phyloP scores from a whole-genome alignment of 495 filamentous ascomycete species.

The Neurospora sp. region DNA sequence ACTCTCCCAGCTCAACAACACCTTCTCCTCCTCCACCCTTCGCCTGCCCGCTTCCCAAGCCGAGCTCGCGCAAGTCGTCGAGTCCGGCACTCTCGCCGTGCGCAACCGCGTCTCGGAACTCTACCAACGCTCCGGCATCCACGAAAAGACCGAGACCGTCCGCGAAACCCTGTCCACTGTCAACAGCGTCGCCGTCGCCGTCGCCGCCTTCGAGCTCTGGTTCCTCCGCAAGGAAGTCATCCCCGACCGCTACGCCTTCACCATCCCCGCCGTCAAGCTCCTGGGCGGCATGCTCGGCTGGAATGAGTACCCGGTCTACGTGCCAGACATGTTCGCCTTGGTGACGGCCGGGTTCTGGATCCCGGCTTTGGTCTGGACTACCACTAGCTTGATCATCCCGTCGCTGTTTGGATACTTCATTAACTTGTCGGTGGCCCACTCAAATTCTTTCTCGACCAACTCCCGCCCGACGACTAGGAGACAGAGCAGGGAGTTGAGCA shows the following conservation, averaged over 20 bases:
- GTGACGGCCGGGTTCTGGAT: constrained; percentile 74
- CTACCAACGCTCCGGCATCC: constrained; percentile 40
- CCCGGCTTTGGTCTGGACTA: constrained; percentile 65
- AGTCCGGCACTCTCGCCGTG: constrained; percentile 57
- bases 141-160: constrained; percentile 45
- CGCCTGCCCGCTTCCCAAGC: constrained; percentile 72
- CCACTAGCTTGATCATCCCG: constrained; percentile 62
- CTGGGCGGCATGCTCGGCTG: constrained; percentile 27
- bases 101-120: constrained; percentile 40
- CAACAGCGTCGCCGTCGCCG: constrained; percentile 50
- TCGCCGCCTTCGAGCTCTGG: constrained; percentile 54
- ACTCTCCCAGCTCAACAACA: constrained; percentile 21
- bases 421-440: constrained; percentile 54
- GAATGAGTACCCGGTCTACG: constrained; percentile 40
- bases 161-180: constrained; percentile 63
- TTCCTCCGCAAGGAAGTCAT: constrained; percentile 52
- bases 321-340: constrained; percentile 78
- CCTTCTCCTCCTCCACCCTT: constrained; percentile 38
- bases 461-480: constrained; percentile 20
- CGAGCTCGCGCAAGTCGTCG: constrained; percentile 72
- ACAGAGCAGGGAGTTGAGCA: background rate
- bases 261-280: constrained; percentile 49
- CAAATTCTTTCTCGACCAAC: constrained; percentile 2
- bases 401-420: constrained; percentile 70
- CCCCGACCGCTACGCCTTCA: constrained; percentile 59